Percentiles rank a stretch among this genome's conserved stretches.
Conservation (phyloP, 192 early-diverging fungal species). For the Chytriomyces hyalinus region DNA sequence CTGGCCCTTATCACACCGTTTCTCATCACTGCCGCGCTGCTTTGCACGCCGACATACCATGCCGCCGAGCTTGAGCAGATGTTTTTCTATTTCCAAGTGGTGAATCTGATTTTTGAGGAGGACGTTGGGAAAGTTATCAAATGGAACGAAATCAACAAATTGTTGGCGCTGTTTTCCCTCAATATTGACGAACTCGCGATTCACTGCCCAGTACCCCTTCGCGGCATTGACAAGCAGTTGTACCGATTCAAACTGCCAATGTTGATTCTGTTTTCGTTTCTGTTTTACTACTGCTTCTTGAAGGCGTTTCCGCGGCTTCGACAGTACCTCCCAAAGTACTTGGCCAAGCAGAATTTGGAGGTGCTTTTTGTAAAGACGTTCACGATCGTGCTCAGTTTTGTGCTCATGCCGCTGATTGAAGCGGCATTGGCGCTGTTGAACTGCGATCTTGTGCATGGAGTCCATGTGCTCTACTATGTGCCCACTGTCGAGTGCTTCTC, state of each 20-base stretch:
- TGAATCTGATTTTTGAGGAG: conserved; percentile 31
- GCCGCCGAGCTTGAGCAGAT: conserved; percentile 27
- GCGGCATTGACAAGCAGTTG: conserved; percentile 24
- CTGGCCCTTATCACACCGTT: not conserved
- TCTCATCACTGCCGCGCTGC: conserved; percentile 6
- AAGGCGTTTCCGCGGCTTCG: conserved; percentile 2
- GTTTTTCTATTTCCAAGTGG: conserved; percentile 36
- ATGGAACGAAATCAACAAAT: conserved; percentile 10
- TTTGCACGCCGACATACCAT: conserved; percentile 30
- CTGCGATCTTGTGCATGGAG: conserved; percentile 12
- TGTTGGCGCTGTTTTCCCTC: conserved; percentile 28
- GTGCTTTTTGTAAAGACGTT: conserved; percentile 14
- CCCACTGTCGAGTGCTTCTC: conserved; percentile 28
- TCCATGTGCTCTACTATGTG: conserved; percentile 6
- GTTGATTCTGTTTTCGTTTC: conserved; percentile 11
- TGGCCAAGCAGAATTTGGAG: conserved; percentile 10
- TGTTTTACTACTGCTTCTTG: not conserved
- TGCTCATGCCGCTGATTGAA: conserved; percentile 31
- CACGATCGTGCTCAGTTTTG: conserved; percentile 18
- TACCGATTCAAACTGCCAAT: conserved; percentile 33
- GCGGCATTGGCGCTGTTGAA: conserved; percentile 14
- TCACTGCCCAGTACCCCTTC: conserved; percentile 27
- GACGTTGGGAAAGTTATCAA: conserved; percentile 9
- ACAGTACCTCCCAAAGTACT: conserved; percentile 11
- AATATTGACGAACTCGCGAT: conserved; percentile 27